Conservation (phyloP, 2,329 filamentous ascomycete genomes). For the Scolecobasidium constrictum region DNA sequence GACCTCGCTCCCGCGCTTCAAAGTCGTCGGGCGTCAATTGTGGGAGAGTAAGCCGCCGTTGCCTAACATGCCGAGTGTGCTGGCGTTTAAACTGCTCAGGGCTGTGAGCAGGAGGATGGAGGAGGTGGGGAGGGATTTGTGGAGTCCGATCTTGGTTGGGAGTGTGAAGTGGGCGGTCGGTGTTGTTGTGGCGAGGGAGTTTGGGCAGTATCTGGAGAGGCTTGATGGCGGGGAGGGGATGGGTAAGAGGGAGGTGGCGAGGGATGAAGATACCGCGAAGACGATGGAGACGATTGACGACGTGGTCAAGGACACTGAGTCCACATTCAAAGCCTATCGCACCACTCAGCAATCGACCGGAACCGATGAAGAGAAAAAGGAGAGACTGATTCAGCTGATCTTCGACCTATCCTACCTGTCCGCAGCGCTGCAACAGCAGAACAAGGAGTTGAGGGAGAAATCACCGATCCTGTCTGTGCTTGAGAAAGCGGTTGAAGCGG, state of each 20-base stretch:
- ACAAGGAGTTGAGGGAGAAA: background rate
- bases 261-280: conserved; percentile 9
- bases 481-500: background rate
- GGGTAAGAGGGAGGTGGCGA: conserved; percentile 18
- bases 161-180: conserved; percentile 41
- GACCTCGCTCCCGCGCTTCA: conserved; percentile 33
- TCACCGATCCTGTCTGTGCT: background rate
- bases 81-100: conserved; percentile 60
- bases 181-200: conserved; percentile 36
- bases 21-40: conserved; percentile 52
- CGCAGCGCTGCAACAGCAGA: conserved; percentile 19
- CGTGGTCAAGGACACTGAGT: background rate
- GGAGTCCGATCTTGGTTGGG: conserved; percentile 53
- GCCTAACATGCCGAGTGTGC: conserved; percentile 68
- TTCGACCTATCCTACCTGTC: conserved; percentile 36
- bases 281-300: conserved; percentile 11
- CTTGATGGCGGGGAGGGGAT: conserved; percentile 28
- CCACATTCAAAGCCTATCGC: background rate
- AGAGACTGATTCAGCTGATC: conserved; percentile 26
- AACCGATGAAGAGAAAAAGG: conserved; percentile 13
- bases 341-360: background rate
- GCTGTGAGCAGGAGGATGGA: conserved; percentile 58
- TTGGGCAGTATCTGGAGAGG: conserved; percentile 28
- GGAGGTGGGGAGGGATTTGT: conserved; percentile 63
- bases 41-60: conserved; percentile 73